These are phyloP conservation scores for Cardamine occulta DNA, from an alignment of 345 rosid species.

Conservation along the genomic window DNA sequence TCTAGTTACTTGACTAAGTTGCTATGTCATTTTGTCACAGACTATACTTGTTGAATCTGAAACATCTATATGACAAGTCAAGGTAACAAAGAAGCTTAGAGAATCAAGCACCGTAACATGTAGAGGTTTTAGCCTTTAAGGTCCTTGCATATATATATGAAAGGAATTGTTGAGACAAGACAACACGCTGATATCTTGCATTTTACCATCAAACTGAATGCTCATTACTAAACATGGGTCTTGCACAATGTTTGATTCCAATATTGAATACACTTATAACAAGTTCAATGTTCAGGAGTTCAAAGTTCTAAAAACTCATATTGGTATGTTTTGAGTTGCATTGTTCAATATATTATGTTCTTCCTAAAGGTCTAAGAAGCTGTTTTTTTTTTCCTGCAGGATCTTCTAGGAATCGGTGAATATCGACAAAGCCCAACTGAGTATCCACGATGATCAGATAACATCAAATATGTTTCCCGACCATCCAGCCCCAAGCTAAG, in stretches of 20 bases:
- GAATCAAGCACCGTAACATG: constrained; percentile 19
- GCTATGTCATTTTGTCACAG: background rate
- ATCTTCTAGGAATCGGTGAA: constrained; percentile 82
- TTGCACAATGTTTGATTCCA: constrained; percentile 12
- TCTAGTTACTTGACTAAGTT: constrained; percentile 8
- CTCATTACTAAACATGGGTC: background rate
- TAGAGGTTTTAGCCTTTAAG: constrained; percentile 16
- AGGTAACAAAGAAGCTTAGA: constrained; percentile 9
- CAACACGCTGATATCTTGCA: constrained; percentile 6
- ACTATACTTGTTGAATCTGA: constrained; percentile 14
- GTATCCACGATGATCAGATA: constrained; percentile 44
- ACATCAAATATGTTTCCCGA: constrained; percentile 30
- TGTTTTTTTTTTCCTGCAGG: constrained; percentile 47
- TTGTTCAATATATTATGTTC: background rate
- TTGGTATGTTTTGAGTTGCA: background rate
- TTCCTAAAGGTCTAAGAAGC: constrained; percentile 5
- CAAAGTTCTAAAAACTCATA: too few species aligned
- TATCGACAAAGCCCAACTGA: constrained; percentile 61
- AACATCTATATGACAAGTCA: constrained; percentile 20
- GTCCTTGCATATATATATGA: constrained; percentile 8
- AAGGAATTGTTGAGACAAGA: background rate
- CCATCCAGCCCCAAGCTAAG: constrained; percentile 32
- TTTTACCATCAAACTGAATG: constrained; percentile 16
- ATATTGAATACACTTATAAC: background rate
- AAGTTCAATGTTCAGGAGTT: background rate